Evolutionary conservation across 2,329 filamentous ascomycete genomes (phyloP), one percentile per base, ranked within the genome.

Genomic region (Fusarium nanum): DNA sequence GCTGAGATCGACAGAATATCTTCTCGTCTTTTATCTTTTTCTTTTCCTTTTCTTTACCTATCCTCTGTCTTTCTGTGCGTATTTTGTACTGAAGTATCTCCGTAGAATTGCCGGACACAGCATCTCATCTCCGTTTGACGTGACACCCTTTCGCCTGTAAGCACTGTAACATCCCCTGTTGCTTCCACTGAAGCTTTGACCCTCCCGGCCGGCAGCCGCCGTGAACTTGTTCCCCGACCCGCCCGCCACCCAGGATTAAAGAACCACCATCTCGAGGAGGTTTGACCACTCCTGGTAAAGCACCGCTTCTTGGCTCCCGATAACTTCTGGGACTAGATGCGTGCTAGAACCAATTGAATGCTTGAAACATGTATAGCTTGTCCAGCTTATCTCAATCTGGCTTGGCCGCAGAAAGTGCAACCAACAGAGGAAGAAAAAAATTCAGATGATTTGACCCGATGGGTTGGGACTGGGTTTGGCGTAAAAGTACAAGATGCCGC

Each of bases 361-460:
- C 47, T 66, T 54, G 34, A 4, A 41, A 68, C 56, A 48, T 72
- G 46, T 22, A 18, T 44, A 56, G 59, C 53, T 61, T 70, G 64
- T 25, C 67, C 47, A 57, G 40, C 27, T 41, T n/a, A 5, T 47
- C 18, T 47, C 4, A 50, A 50, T 30, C 20, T 42, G 34, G 34
- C 4, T 5, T 52, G 49, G 34, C 16, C 7, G 14, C 30, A 9
- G 30, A 16, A 16, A 34, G 30, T 6, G 23, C 44, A 47, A 41
- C 22, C 41, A 52, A 52, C 48, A 50, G 16, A 56, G 57, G 45
- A 48, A 56, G 53, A 57, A 73, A 65, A 74, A 64, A 68, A 62
- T 71, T 64, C 47, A 68, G 46, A 70, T 72, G 72, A 73, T 73
- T 73, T 48, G 42, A 63, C 59, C 41, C 45, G 9, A 49, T 28